Conservation (phyloP, 768 basidiomycete species). For the Albatrellus ellisii region DNA sequence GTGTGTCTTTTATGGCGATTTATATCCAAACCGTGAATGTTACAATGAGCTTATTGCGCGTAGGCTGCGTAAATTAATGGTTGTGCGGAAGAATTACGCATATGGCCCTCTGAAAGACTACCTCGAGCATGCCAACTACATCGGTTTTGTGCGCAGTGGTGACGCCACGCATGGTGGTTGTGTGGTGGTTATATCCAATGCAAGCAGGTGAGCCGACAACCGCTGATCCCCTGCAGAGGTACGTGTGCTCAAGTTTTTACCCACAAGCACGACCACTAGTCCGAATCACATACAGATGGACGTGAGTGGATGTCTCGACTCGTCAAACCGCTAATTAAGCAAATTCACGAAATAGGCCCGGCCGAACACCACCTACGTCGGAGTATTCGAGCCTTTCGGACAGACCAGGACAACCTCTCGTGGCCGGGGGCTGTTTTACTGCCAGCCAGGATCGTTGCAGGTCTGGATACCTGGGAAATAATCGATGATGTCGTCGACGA, state of each 20-base stretch:
- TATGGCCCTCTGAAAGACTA: conserved; percentile 57
- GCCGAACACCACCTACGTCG: conserved; percentile 27
- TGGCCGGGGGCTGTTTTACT: conserved; percentile 61
- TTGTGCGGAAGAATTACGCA: conserved; percentile 50
- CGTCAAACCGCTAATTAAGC: conserved; percentile 4
- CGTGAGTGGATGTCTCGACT: conserved; percentile 29
- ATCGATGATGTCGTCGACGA: no score
- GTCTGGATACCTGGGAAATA: conserved; percentile 48
- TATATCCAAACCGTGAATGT: conserved; percentile 61
- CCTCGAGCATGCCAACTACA: conserved; percentile 41
- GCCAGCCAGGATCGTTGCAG: conserved; percentile 38
- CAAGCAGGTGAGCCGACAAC: conserved; percentile 10
- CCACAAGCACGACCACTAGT: conserved; percentile 2
- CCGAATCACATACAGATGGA: conserved; percentile 48
- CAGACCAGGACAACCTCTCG: conserved; percentile 30
- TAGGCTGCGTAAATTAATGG: conserved; percentile 41
- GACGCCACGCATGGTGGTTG: conserved; percentile 43
- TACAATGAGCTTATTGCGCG: conserved; percentile 39
- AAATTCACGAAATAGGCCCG: conserved; percentile 16
- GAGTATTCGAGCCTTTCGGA: conserved; percentile 34
- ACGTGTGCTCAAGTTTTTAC: not conserved
- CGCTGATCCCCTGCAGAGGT: not conserved
- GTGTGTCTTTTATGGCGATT: conserved; percentile 80
- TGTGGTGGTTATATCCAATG: conserved; percentile 59
- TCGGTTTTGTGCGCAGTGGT: conserved; percentile 68